Conservation (phyloP, 1,139 yeast genomes). For the Geotrichum citri-aurantii region DNA sequence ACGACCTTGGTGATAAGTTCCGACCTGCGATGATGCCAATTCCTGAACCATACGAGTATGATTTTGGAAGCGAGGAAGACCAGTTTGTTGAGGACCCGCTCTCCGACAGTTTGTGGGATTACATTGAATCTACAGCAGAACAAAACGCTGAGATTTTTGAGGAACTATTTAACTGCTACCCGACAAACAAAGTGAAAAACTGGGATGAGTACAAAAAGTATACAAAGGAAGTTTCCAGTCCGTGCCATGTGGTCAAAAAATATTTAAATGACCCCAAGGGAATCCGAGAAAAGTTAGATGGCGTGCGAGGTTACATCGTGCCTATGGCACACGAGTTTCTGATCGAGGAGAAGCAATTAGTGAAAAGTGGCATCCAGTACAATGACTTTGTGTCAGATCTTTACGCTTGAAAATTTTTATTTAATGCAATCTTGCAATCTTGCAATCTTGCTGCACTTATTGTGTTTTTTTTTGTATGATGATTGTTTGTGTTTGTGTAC, state of each 20-base stretch:
- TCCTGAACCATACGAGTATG: slow-evolving; percentile 19
- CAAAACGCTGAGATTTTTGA: slow-evolving; percentile 20
- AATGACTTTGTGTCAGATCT: slow-evolving; percentile 20
- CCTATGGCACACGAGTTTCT: slow-evolving; percentile 22
- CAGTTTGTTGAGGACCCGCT: slow-evolving; percentile 20
- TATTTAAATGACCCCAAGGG: slow-evolving; percentile 15
- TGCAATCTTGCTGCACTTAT: neutral
- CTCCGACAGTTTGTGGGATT: slow-evolving; percentile 20
- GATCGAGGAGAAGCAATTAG: slow-evolving; percentile 20
- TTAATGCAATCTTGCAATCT: neutral
- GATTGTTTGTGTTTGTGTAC: neutral
- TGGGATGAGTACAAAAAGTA: slow-evolving; percentile 19
- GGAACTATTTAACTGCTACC: slow-evolving; percentile 21
- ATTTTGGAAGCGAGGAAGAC: slow-evolving; percentile 21
- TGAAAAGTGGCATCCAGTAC: slow-evolving; percentile 21
- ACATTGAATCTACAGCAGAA: slow-evolving; percentile 12
- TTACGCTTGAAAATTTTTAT: slow-evolving; percentile 19
- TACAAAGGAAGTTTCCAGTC: slow-evolving; percentile 11
- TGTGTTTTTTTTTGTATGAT: neutral
- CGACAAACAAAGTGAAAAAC: slow-evolving; percentile 19
- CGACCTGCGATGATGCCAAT: slow-evolving; percentile 18
- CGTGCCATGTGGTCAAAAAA: slow-evolving; percentile 19
- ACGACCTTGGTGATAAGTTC: slow-evolving; percentile 15
- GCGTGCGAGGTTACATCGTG: slow-evolving; percentile 18
- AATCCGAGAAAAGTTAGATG: slow-evolving; percentile 16